phyloP scores from a whole-genome alignment of 2,329 filamentous ascomycete species.

The Hypoxylon sp. region DNA sequence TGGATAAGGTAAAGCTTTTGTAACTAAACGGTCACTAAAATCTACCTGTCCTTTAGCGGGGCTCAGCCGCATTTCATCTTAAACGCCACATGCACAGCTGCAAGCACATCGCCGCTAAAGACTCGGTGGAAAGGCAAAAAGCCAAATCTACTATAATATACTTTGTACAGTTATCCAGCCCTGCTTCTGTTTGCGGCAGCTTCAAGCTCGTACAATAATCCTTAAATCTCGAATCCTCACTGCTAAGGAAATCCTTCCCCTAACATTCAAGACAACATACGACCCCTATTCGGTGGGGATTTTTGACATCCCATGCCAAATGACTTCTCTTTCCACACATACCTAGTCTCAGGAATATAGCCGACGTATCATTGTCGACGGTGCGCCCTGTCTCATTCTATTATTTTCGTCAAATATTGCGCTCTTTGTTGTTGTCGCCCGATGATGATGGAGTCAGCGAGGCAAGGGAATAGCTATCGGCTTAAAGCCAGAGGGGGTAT shows the following conservation, averaged over 20 bases:
- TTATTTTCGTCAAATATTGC: not conserved
- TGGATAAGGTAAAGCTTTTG: not conserved
- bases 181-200: not conserved
- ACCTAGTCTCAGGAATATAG: not conserved
- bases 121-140: not conserved
- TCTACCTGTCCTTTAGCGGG: conserved; percentile 17
- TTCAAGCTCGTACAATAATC: not conserved
- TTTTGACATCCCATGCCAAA: not conserved
- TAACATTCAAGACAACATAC: conserved; percentile 1
- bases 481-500: not conserved
- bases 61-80: conserved; percentile 30
- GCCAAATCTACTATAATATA: not conserved
- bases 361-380: not conserved
- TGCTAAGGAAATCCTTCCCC: conserved; percentile 5
- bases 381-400: not conserved
- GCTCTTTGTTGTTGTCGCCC: not conserved
- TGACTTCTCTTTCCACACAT: not conserved
- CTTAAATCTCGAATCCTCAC: conserved; percentile 11
- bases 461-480: not conserved
- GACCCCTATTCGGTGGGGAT: not conserved
- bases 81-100: conserved; percentile 10
- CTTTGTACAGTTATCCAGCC: not conserved
- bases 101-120: not conserved
- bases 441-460: not conserved
- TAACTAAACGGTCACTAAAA: conserved; percentile 18